Conservation (phyloP, 306 rosid genomes). For the Parietaria judaica region DNA sequence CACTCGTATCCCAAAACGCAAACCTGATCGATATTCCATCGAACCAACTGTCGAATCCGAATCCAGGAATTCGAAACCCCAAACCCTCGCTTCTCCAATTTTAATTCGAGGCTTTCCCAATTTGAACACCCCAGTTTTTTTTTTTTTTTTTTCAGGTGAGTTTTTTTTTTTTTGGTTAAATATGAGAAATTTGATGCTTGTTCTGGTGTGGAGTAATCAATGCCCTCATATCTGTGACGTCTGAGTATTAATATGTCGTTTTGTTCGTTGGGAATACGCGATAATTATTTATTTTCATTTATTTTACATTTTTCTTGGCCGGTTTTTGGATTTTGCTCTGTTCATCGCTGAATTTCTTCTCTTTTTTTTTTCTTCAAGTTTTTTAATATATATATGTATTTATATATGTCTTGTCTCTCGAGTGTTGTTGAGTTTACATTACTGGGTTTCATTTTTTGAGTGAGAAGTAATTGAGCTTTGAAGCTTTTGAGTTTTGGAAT, state of each 20-base stretch:
- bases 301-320: background rate
- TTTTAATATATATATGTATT: too few relatives aligned
- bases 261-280: conserved; percentile 19
- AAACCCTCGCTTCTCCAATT: background rate
- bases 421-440: too few relatives aligned
- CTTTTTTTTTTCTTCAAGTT: too few relatives aligned
- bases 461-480: conserved; percentile 8
- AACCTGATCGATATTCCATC: background rate
- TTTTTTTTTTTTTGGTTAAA: background rate
- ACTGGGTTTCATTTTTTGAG: too few relatives aligned
- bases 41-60: background rate
- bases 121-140: conserved; percentile 1
- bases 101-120: too few relatives aligned
- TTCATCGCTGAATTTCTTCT: background rate
- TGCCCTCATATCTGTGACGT: conserved; percentile 17
- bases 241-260: conserved; percentile 27
- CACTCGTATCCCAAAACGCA: background rate
- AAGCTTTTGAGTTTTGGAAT: conserved; percentile 19
- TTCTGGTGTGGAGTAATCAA: conserved; percentile 16
- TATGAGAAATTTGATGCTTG: background rate
- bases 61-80: background rate
- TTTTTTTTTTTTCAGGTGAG: conserved; percentile 35
- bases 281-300: background rate
- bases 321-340: conserved; percentile 19
- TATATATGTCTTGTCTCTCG: too few relatives aligned